Evolutionary conservation across 1,284 basidiomycete species (phyloP).

Genomic region (Sparassis latifolia): DNA sequence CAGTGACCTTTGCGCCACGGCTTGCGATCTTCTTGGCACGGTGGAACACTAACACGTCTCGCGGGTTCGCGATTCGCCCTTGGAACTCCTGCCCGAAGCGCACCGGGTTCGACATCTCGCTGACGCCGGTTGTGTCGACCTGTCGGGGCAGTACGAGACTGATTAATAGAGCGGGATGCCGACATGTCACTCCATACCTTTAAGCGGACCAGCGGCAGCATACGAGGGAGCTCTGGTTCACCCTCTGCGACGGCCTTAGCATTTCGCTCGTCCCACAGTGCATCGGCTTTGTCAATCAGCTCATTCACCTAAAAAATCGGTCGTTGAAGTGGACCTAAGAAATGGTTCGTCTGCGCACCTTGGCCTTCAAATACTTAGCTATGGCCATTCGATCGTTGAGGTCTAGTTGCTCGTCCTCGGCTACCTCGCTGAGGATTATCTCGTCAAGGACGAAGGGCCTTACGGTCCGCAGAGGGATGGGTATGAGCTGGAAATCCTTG

Average conservation of each 20-base stretch:
- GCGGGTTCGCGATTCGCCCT: conserved; percentile 88
- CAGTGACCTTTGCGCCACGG: conserved; percentile 44
- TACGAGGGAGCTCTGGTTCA: conserved; percentile 55
- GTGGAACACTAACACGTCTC: conserved; percentile 89
- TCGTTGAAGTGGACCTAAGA: background rate
- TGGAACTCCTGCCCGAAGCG: conserved; percentile 96
- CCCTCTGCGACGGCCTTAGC: conserved; percentile 58
- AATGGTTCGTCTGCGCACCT: conserved; percentile 35
- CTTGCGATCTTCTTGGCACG: conserved; percentile 64
- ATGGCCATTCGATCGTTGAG: conserved; percentile 78
- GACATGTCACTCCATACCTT: conserved; percentile 42
- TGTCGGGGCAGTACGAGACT: conserved; percentile 19
- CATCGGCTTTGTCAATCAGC: conserved; percentile 73
- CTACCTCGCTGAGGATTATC: conserved; percentile 66
- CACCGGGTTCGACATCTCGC: conserved; percentile 90
- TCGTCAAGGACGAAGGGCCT: conserved; percentile 94
- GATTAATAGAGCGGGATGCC: background rate
- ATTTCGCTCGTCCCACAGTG: conserved; percentile 78
- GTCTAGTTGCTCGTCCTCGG: conserved; percentile 71
- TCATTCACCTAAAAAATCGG: conserved; percentile 55
- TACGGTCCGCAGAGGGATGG: conserved; percentile 85
- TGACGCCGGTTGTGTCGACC: conserved; percentile 88
- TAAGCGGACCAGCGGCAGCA: conserved; percentile 88
- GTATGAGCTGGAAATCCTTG: conserved; percentile 81
- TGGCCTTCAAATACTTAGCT: conserved; percentile 69